Evolutionary conservation across 805 yeast species (phyloP), one percentile per base, ranked within the genome.

Genomic region (Pichia gijzeniarum): DNA sequence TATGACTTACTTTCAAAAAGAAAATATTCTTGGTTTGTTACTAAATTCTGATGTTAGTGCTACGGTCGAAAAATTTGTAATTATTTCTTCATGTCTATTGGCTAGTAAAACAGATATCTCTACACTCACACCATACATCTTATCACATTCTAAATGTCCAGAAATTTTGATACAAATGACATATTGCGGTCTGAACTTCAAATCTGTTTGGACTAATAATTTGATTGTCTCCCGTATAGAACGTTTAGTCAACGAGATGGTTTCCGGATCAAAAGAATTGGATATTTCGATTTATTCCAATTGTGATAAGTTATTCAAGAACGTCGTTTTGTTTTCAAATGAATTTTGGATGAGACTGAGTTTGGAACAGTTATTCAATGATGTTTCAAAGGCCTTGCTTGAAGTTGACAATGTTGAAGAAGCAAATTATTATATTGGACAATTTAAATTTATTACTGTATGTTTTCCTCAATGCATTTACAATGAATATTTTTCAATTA

Each of bases 321-420:
- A 45, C 17, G 43, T 47, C 5, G 32, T 43, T 5, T 39, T 61
- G 4, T 60, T 62, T 42, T 54, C 54, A 21, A 52, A 54, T 30
- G 51, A 53, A 13, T 62, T 57, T 41, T 62, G 65, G 62, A 53
- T 49, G 31, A 48, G 53, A 25, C 45, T 62, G 36, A 45, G 54
- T 13, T 40, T 64, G 2, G 32, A 45, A 1, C 46, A 45, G 13
- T 37, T 65, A 7, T 62, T 51, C 50, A 39, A 44, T 3, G n/a
- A 25, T 8, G 37, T 61, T 21, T 27, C 36, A 0, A 25, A 45
- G 1, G 58, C 51, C 13, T 38, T 62, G 5, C 13, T 21, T 9
- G 38, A 44, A 16, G 48, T 47, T 21, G 36, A 45, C 12, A 53
- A 53, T 22, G 53, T 52, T 14, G 60, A 48, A 13, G 48, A 47